Base-by-base conservation (phyloP, 345 rosid species). In the Aethionema arabicum region DNA sequence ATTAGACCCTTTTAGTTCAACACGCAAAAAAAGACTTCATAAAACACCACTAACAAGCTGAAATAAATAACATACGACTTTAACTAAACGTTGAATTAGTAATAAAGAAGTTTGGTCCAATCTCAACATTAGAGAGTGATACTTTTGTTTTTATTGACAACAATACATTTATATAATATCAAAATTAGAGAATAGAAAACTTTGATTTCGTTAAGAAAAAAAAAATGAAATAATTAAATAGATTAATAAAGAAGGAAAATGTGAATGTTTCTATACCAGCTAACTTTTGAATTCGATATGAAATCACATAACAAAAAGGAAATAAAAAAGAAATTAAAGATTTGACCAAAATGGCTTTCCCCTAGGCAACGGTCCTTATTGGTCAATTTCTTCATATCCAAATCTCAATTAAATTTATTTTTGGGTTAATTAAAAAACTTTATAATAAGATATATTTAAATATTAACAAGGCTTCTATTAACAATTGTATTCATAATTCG, bases 401-500 rank as follows among this genome's bases (percentile, higher is more conserved):
- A 45, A 57, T 37, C 11, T 66, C 9, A 37, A 29, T 37, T n/a
- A n/a, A 31, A 0, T 12, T 27, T 16, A 0, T 8, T 35, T 35
- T 5, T 41, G 7, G 45, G 5, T 41, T n/a, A 3, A 32, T 41
- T 38, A 35, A 52, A 60, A 63, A 40, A 40, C 27, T 54, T 51
- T 38, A 54, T 0, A 2, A 53, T 37, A 38, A 9, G 30, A 5
- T 42, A 12, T 2, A 60, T 54, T 15, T 38, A 63, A 56, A 63
- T 70, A 63, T 40, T 52, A 21, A n/a, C n/a, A n/a, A n/a, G n/a
- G n/a, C n/a, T n/a, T n/a, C n/a, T 70, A 63, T 40, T 52, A 21
- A 70, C 69, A 56, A 56, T 46, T 59, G 66, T 36, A 53, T 51
- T 64, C 65, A 52, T 56, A 41, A 70, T 40, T 63, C 51, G 56